Conservation (phyloP, 305 asterid genomes). For the Solanum hybrid region DNA sequence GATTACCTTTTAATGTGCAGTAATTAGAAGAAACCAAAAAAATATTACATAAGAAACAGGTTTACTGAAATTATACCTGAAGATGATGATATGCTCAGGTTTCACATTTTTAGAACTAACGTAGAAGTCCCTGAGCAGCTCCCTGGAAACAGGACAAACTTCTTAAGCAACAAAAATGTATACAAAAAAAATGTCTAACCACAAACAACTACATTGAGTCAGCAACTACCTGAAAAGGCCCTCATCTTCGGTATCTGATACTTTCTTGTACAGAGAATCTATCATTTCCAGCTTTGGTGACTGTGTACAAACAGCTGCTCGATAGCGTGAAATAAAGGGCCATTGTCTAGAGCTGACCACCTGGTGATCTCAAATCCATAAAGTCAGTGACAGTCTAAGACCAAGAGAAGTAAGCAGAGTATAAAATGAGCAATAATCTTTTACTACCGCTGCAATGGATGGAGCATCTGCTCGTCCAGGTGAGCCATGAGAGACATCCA, state of each 20-base stretch:
- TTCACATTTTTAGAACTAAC: conserved; percentile 27
- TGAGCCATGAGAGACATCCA: conserved; percentile 90
- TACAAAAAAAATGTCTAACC: not conserved
- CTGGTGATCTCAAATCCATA: conserved; percentile 18
- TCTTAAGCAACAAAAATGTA: not conserved
- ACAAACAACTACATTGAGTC: not conserved
- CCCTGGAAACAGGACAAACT: conserved; percentile 24
- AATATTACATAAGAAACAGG: not conserved
- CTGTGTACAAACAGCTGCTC: conserved; percentile 63
- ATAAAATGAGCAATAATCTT: not conserved
- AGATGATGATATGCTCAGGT: conserved; percentile 58
- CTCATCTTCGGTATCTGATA: conserved; percentile 25
- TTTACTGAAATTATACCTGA: conserved; percentile 31
- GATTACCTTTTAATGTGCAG: not conserved
- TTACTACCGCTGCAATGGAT: conserved; percentile 62
- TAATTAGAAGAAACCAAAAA: not conserved
- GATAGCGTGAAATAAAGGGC: conserved; percentile 58
- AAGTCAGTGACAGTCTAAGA: not conserved
- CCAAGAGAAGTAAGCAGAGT: not conserved
- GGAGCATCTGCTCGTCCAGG: conserved; percentile 68
- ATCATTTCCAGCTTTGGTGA: conserved; percentile 59
- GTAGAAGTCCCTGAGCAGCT: conserved; percentile 47
- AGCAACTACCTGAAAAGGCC: conserved; percentile 48
- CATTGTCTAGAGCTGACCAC: conserved; percentile 70
- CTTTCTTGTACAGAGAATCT: conserved; percentile 38